Base-by-base conservation (phyloP, 2,329 filamentous ascomycete species). In the Scedosporium apiospermum region DNA sequence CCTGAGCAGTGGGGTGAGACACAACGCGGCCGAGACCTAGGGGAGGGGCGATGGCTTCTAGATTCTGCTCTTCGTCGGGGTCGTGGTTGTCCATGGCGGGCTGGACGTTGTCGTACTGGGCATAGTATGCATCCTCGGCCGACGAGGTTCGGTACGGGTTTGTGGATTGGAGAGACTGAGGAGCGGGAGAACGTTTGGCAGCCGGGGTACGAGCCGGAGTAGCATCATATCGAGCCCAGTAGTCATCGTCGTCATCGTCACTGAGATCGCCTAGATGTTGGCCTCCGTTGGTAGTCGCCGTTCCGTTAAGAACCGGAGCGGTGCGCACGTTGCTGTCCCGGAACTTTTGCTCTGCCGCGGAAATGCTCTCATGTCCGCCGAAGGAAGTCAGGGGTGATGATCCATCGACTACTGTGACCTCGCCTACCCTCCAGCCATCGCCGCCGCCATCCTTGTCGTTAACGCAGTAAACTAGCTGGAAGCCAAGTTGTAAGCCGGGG, bases 31-130 rank as follows among this genome's bases (percentile, higher is more conserved):
- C 64, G 38, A 72, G 64, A 38, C 75, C 73, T 16, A 75, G 67
- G 1, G 75, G 73, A 3, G 76, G 76, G 6, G 74, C 73, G 18
- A 74, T 66, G 26, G 71, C 71, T 27, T 69, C 68, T 12, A 75
- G n/a, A 63, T 72, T 68, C 41, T 72, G 69, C 55, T 72, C 68
- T 74, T 91, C 89, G 68, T 91, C 88, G n/a, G 89, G 89, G 67
- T 93, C 89, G 71, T 93, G 86, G 63, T 85, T 85, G 73, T 93
- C 90, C 79, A 93, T 85, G 38, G 89, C 89, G 2, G 90, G 89
- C 71, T 93, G 90, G 7, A 93, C 89, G 65, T 84, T 79, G 68
- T 89, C 87, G 72, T 95, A 93, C 70, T 88, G 86, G 18, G 88
- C 84, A 72, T 85, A 93, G 73, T 93, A 93, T 53, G 86, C 86